Evolutionary conservation across 2,329 filamentous ascomycete species (phyloP).

Genomic region (Lachnellula subtilissima): DNA sequence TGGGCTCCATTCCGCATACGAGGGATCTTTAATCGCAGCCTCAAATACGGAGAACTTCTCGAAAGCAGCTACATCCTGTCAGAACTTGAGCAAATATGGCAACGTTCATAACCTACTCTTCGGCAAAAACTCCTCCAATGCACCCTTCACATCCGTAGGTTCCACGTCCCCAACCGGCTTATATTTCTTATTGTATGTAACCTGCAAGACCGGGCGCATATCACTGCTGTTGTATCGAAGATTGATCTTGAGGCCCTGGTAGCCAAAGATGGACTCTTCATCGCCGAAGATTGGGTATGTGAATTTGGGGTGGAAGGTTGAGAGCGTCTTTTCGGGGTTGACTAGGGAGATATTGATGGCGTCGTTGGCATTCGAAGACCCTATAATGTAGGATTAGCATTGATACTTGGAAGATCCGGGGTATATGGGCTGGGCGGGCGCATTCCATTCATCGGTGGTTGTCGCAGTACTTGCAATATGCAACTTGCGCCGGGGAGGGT

Average conservation of each 20-base stretch:
- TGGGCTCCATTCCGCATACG: conserved; percentile 54
- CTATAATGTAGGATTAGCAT: conserved; percentile 11
- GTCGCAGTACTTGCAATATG: conserved; percentile 3
- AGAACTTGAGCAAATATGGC: neutral
- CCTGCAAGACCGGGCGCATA: conserved; percentile 70
- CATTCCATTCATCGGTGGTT: neutral
- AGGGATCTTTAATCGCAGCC: conserved; percentile 43
- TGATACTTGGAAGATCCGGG: neutral
- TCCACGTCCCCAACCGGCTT: conserved; percentile 61
- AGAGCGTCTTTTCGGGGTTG: conserved; percentile 51
- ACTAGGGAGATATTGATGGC: conserved; percentile 58
- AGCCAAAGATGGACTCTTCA: conserved; percentile 88
- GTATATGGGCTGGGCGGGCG: neutral
- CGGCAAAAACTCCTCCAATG: conserved; percentile 56
- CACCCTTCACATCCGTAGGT: conserved; percentile 62
- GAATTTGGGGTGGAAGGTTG: conserved; percentile 76
- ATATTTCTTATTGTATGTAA: conserved; percentile 69
- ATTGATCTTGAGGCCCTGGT: conserved; percentile 73
- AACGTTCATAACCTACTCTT: conserved; percentile 46
- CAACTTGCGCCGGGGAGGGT: conserved; percentile 15
- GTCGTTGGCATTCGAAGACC: conserved; percentile 38
- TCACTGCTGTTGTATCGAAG: conserved; percentile 65
- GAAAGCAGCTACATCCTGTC: conserved; percentile 54
- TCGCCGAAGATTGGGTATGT: conserved; percentile 92
- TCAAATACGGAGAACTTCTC: conserved; percentile 59